These are phyloP conservation scores for Stemphylium vesicarium DNA, from an alignment of 2,329 filamentous ascomycete genomes.

Conservation along the genomic window DNA sequence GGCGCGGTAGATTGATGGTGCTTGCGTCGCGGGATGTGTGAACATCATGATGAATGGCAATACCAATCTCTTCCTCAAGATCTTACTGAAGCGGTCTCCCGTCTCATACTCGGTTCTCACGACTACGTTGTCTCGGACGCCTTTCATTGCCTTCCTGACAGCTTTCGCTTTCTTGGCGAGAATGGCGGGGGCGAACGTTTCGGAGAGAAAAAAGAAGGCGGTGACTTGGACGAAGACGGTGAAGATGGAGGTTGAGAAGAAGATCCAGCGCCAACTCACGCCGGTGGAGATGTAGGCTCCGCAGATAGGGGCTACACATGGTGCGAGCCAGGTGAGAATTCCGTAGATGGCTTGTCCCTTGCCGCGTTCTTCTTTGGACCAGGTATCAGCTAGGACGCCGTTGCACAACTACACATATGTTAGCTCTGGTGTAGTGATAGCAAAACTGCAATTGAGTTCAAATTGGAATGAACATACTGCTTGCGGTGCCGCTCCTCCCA, in stretches of 20 bases:
- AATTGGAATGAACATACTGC: slow-evolving; percentile 27
- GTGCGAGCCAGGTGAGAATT: slow-evolving; percentile 67
- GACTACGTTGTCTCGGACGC: slow-evolving; percentile 17
- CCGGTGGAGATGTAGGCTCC: slow-evolving; percentile 34
- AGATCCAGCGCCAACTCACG: slow-evolving; percentile 71
- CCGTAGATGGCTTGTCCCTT: slow-evolving; percentile 67
- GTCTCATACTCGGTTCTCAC: slow-evolving; percentile 51
- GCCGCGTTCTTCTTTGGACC: slow-evolving; percentile 66
- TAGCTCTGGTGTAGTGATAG: not conserved
- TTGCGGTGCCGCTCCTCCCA: slow-evolving; percentile 44
- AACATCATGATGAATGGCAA: slow-evolving; percentile 58
- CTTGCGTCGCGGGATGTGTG: slow-evolving; percentile 67
- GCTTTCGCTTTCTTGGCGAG: slow-evolving; percentile 54
- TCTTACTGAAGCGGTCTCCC: slow-evolving; percentile 32
- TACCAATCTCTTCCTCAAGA: slow-evolving; percentile 35
- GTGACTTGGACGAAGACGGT: slow-evolving; percentile 65
- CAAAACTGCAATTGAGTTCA: not conserved
- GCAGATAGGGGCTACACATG: slow-evolving; percentile 59
- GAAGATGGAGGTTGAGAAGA: slow-evolving; percentile 69
- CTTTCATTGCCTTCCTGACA: slow-evolving; percentile 54
- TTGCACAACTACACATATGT: slow-evolving; percentile 34
- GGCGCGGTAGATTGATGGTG: slow-evolving; percentile 60
- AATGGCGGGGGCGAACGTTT: slow-evolving; percentile 57
- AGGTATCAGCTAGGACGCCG: slow-evolving; percentile 59
- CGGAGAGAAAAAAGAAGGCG: slow-evolving; percentile 64